Conservation (phyloP, 1,139 yeast species). For the Pichia sp. region DNA sequence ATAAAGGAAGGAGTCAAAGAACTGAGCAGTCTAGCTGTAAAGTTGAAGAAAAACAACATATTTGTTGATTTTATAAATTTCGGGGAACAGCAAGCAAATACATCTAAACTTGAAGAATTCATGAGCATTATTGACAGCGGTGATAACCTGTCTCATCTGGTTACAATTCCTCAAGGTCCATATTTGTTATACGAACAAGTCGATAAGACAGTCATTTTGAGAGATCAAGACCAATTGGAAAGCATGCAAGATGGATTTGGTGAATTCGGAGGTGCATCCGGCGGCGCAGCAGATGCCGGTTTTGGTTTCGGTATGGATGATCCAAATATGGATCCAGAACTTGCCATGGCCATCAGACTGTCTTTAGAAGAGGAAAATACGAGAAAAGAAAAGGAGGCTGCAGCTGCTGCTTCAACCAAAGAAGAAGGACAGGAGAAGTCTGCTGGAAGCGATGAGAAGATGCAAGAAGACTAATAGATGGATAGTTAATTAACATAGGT, state of each 20-base stretch:
- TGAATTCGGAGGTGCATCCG: constrained; percentile 38
- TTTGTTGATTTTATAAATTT: constrained; percentile 88
- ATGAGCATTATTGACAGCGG: constrained; percentile 59
- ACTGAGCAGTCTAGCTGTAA: constrained; percentile 80
- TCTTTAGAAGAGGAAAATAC: constrained; percentile 80
- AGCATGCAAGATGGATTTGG: constrained; percentile 35
- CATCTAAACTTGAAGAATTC: constrained; percentile 77
- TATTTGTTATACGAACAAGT: constrained; percentile 70
- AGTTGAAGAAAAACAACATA: constrained; percentile 88
- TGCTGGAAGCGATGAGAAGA: constrained; percentile 19
- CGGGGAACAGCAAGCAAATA: constrained; percentile 81
- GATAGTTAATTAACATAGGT: neutral
- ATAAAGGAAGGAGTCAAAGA: constrained; percentile 66
- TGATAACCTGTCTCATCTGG: constrained; percentile 75
- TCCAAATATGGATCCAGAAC: constrained; percentile 93
- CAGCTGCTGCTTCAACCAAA: constrained; percentile 19
- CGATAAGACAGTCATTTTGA: constrained; percentile 63
- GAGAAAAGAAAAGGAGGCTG: constrained; percentile 56
- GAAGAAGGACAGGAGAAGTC: constrained; percentile 12
- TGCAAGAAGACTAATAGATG: constrained; percentile 21
- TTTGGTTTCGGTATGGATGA: constrained; percentile 54
- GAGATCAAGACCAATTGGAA: constrained; percentile 50
- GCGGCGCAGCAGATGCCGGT: constrained; percentile 43
- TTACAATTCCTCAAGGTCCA: constrained; percentile 88
- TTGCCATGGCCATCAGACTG: constrained; percentile 87